A percentile compares a stretch with the other conserved stretches of the same genome.
These are phyloP conservation scores for Rhizopogon roseolus DNA, from an alignment of 768 basidiomycete species.

Conservation along the genomic window DNA sequence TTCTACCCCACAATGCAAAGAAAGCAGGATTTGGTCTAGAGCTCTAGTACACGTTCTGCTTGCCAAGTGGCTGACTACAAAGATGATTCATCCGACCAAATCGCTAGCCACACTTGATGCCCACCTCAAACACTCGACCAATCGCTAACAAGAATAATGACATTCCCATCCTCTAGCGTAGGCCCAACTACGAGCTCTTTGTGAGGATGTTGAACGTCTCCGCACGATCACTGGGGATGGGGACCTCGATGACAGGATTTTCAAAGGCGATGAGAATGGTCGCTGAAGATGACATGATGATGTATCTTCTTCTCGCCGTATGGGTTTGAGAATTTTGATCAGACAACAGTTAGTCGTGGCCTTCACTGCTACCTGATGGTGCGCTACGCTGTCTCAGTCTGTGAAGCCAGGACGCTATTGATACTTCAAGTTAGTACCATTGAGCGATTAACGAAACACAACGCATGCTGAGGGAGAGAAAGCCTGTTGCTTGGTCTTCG, in stretches of 20 bases:
- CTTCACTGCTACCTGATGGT: constrained; percentile 13
- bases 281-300: constrained; percentile 16
- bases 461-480: constrained; percentile 13
- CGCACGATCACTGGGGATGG: constrained; percentile 15
- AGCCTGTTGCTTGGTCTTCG: constrained; percentile 12
- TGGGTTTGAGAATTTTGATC: neutral
- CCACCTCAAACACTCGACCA: constrained; percentile 21
- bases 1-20: neutral
- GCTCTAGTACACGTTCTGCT: constrained; percentile 7
- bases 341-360: constrained; percentile 6
- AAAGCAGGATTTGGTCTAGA: neutral
- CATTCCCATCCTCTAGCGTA: constrained; percentile 16
- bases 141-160: constrained; percentile 13
- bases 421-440: too few species aligned
- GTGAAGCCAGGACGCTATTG: neutral
- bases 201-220: constrained; percentile 8
- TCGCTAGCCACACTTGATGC: constrained; percentile 2
- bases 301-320: constrained; percentile 8
- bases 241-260: constrained; percentile 18
- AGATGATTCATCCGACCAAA: neutral
- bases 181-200: constrained; percentile 15
- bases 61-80: constrained; percentile 12
- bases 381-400: constrained; percentile 24
- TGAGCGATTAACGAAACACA: neutral
- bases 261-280: constrained; percentile 9